A percentile compares a stretch with the other conserved stretches of the same genome.
Conservation (phyloP, 305 asterid species). For the Plantago coronopus region DNA sequence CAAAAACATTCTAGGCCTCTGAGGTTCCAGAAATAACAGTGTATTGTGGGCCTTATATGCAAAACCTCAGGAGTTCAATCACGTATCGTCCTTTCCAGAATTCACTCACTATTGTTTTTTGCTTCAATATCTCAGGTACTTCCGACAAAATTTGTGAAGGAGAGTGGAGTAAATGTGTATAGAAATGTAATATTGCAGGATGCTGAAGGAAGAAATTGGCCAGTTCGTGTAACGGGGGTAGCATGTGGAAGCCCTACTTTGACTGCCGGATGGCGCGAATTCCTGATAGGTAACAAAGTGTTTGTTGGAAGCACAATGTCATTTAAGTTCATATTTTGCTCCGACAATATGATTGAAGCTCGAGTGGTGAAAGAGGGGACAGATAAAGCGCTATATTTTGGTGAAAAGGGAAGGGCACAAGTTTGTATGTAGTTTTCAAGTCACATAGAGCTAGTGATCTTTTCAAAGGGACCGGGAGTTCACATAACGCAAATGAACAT, state of each 20-base stretch:
- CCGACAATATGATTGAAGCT: slow-evolving; percentile 1
- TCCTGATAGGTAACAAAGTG: slow-evolving; percentile 10
- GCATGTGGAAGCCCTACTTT: not conserved
- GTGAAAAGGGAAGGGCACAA: not conserved
- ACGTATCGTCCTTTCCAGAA: not conserved
- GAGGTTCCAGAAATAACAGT: not conserved
- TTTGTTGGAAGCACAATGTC: not conserved
- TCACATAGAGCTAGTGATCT: not conserved
- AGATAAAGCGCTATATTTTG: not conserved
- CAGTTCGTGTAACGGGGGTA: not conserved
- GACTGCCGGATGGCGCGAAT: slow-evolving; percentile 4
- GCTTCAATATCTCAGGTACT: not conserved
- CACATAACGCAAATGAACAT: not conserved
- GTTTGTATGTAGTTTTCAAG: not conserved
- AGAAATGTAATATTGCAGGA: not conserved
- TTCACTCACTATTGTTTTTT: not conserved
- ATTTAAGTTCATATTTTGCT: slow-evolving; percentile 6
- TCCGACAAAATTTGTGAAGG: not conserved
- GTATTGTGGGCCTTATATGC: no score
- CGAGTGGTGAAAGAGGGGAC: slow-evolving; percentile 3
- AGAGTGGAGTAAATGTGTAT: not conserved
- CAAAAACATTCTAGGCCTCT: no score
- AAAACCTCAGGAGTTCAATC: not conserved
- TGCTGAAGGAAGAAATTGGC: slow-evolving; percentile 7
- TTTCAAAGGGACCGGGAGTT: not conserved